phyloP scores from a whole-genome alignment of 2,329 filamentous ascomycete genomes.

The Stylonectria norvegica region DNA sequence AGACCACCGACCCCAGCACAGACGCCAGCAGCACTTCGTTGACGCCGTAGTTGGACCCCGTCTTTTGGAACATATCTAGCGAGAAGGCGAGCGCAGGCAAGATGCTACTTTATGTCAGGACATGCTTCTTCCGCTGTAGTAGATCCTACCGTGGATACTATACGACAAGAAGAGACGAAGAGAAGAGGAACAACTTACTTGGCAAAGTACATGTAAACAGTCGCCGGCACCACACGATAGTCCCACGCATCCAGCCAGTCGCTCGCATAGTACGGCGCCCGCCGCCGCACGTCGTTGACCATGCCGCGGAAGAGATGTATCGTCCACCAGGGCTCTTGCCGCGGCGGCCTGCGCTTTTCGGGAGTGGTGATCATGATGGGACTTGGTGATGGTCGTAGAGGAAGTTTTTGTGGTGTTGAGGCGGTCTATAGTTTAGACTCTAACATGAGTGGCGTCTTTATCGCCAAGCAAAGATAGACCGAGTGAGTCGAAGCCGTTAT shows the following conservation, averaged over 20 bases:
- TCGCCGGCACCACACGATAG: constrained; percentile 82
- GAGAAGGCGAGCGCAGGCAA: constrained; percentile 85
- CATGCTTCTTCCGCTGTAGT: no score
- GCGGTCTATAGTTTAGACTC: no score
- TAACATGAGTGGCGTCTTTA: no score
- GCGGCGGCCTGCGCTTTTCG: constrained; percentile 2
- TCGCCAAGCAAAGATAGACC: no score
- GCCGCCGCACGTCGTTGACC: constrained; percentile 69
- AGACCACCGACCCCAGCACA: constrained; percentile 78
- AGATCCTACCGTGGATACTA: no score
- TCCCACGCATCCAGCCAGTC: constrained; percentile 89
- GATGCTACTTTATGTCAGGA: no score
- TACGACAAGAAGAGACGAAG: not conserved
- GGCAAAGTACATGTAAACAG: constrained; percentile 92
- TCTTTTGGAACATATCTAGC: constrained; percentile 90
- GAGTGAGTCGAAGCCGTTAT: no score
- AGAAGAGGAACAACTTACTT: constrained; percentile 55
- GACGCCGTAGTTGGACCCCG: constrained; percentile 78
- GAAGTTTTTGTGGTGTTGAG: no score
- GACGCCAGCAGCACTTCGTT: constrained; percentile 88
- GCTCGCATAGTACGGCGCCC: constrained; percentile 73
- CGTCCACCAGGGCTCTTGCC: constrained; percentile 61
- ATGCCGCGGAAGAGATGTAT: constrained; percentile 75
- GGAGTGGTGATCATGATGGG: constrained; percentile 6
- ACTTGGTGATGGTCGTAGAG: not conserved